A percentile compares a stretch with the other conserved stretches of the same genome.
Conservation (phyloP, 768 basidiomycete genomes). For the Pleurotus tuoliensis region DNA sequence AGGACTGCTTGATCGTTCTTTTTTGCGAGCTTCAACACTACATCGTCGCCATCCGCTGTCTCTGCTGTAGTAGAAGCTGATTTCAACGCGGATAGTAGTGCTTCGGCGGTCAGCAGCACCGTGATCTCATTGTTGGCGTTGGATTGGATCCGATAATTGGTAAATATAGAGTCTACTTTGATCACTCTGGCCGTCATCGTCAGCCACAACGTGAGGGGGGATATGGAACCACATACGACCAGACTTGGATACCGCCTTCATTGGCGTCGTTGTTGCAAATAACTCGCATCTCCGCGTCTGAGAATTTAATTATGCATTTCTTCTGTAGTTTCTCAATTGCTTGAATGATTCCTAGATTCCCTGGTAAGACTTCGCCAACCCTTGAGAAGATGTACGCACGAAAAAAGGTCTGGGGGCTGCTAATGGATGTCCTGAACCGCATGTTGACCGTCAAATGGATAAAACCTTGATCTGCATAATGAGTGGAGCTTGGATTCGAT, state of each 20-base stretch:
- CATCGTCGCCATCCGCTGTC: conserved; percentile 51
- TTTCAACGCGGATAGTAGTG: conserved; percentile 69
- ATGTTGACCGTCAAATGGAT: not conserved
- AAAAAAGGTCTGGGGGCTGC: conserved; percentile 1
- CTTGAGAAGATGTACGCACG: not conserved
- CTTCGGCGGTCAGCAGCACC: conserved; percentile 67
- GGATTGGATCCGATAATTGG: conserved; percentile 80
- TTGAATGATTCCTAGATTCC: conserved; percentile 64
- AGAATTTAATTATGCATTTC: conserved; percentile 78
- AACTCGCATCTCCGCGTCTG: conserved; percentile 68
- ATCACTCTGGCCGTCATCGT: conserved; percentile 41
- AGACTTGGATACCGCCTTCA: conserved; percentile 85
- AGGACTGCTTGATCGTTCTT: conserved; percentile 77
- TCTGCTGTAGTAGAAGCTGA: conserved; percentile 43
- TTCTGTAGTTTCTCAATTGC: conserved; percentile 82
- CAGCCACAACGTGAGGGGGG: not conserved
- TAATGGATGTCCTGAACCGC: conserved; percentile 2
- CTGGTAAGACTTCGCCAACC: not conserved
- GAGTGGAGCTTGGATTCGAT: too few species aligned
- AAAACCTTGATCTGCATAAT: too few species aligned
- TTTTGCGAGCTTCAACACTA: conserved; percentile 84
- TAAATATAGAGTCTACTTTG: conserved; percentile 66
- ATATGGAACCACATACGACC: conserved; percentile 40
- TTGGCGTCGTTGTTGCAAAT: conserved; percentile 80
- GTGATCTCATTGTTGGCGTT: conserved; percentile 82